phyloP scores from a whole-genome alignment of 257 asterid genomes.

The Solanum acaule region DNA sequence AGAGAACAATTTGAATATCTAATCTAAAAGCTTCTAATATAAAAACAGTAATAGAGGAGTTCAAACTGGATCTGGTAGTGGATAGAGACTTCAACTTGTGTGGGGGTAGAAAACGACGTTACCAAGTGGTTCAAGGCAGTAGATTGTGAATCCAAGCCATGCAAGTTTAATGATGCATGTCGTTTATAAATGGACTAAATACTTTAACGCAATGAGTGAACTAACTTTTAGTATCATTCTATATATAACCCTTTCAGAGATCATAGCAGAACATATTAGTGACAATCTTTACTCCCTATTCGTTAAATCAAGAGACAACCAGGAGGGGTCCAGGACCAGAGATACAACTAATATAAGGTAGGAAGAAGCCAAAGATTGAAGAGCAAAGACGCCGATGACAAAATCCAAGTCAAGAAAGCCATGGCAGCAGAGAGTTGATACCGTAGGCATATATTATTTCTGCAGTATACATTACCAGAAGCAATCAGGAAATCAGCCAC shows the following conservation, averaged over 20 bases:
- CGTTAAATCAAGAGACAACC: not conserved
- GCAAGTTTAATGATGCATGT: not conserved
- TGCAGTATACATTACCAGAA: slow-evolving; percentile 39
- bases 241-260: not conserved
- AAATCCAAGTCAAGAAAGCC: slow-evolving; percentile 88
- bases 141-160: not conserved
- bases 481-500: slow-evolving; percentile 54
- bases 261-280: not conserved
- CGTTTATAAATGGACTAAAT: not conserved
- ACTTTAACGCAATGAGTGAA: not conserved
- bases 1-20: not conserved
- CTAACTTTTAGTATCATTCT: not conserved
- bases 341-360: not conserved
- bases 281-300: not conserved
- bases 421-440: slow-evolving; percentile 75
- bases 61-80: not conserved
- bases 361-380: slow-evolving; percentile 84
- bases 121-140: not conserved
- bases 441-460: slow-evolving; percentile 40
- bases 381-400: slow-evolving; percentile 53
- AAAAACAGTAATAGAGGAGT: not conserved
- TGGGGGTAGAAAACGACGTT: not conserved
- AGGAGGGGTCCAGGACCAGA: not conserved
- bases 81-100: not conserved
- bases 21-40: not conserved